Conservation (phyloP, 2,329 filamentous ascomycete genomes). For the Lizonia empirigonia region DNA sequence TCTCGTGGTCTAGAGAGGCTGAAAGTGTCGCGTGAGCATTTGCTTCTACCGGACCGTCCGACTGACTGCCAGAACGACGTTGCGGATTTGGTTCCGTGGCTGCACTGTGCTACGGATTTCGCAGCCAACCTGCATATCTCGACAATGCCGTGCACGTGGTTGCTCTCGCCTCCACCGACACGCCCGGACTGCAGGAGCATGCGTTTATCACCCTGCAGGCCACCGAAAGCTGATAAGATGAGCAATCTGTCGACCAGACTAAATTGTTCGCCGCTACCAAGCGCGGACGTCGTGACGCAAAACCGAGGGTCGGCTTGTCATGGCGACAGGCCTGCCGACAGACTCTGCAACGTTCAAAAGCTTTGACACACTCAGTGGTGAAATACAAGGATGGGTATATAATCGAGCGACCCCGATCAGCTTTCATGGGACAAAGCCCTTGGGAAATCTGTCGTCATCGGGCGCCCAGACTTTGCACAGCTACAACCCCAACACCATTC, state of each 20-base stretch:
- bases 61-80: neutral
- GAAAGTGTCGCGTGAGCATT: conserved; percentile 34
- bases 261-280: conserved; percentile 8
- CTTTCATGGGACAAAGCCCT: conserved; percentile 4
- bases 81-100: neutral
- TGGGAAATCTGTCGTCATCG: conserved; percentile 27
- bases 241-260: neutral
- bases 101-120: neutral
- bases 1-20: conserved; percentile 1
- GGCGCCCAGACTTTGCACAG: conserved; percentile 16
- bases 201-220: neutral
- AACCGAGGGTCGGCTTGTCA: conserved; percentile 7
- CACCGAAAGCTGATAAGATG: conserved; percentile 1
- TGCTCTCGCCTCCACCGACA: neutral
- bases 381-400: conserved; percentile 2
- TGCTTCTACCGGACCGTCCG: conserved; percentile 15
- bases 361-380: conserved; percentile 17
- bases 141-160: neutral
- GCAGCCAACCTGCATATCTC: neutral
- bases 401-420: conserved; percentile 2
- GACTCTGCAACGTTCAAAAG: conserved; percentile 14
- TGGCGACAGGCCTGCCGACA: conserved; percentile 13
- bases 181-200: neutral
- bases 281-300: conserved; percentile 5
- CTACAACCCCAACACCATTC: conserved; percentile 21